Conservation (phyloP, 2,329 filamentous ascomycete species). For the Colletotrichum liriopes region DNA sequence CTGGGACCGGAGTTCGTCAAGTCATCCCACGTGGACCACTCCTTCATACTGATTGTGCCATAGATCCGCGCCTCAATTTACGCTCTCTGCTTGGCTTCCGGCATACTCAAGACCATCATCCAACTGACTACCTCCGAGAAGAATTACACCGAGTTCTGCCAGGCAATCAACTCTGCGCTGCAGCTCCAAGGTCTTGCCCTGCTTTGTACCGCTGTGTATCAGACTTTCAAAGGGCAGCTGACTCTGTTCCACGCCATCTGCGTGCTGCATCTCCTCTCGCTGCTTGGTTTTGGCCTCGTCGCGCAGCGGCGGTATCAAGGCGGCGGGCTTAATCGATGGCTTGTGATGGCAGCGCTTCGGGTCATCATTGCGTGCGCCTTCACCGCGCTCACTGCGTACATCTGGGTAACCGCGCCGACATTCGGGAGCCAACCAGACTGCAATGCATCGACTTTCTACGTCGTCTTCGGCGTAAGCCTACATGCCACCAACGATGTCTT, state of each 20-base stretch:
- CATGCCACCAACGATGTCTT: slow-evolving; percentile 9
- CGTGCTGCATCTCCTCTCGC: slow-evolving; percentile 16
- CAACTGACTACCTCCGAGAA: slow-evolving; percentile 1
- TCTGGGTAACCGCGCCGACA: slow-evolving; percentile 7
- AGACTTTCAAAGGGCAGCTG: slow-evolving; percentile 4
- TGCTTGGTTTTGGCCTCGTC: slow-evolving; percentile 6
- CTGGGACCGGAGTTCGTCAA: background rate
- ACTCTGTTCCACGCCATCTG: slow-evolving; percentile 16
- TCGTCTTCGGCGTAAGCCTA: slow-evolving; percentile 6
- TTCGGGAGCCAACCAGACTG: background rate
- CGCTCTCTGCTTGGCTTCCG: slow-evolving; percentile 7
- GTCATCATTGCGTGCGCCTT: slow-evolving; percentile 13
- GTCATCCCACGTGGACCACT: background rate
- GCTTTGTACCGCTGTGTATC: slow-evolving; percentile 10
- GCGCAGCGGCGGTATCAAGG: slow-evolving; percentile 1
- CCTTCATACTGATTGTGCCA: background rate
- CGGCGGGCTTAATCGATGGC: slow-evolving; percentile 6
- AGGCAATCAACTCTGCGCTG: slow-evolving; percentile 7
- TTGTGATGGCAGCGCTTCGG: slow-evolving; percentile 3
- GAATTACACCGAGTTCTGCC: slow-evolving; percentile 13
- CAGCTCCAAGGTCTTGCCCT: slow-evolving; percentile 6
- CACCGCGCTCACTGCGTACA: slow-evolving; percentile 3
- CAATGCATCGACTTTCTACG: slow-evolving; percentile 1
- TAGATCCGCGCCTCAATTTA: slow-evolving; percentile 1
- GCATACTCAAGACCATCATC: slow-evolving; percentile 5